These are phyloP conservation scores for Leccinum pseudoinsigne DNA, from an alignment of 1,284 basidiomycete genomes.

Conservation along the genomic window DNA sequence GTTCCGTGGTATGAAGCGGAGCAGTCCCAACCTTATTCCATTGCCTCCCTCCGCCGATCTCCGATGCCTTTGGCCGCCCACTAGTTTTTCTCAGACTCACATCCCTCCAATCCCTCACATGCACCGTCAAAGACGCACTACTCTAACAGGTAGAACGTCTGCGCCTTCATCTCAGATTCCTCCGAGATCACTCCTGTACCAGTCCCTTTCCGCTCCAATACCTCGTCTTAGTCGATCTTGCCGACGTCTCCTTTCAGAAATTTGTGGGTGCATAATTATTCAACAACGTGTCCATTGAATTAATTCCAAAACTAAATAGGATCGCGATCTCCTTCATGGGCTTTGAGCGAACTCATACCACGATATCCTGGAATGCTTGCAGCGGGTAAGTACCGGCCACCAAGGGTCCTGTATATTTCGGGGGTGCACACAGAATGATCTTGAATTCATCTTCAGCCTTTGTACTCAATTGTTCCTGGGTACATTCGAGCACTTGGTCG, in stretches of 20 bases:
- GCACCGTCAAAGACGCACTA: conserved; percentile 42
- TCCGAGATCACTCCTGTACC: conserved; percentile 42
- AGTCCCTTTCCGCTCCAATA: conserved; percentile 56
- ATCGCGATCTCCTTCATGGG: conserved; percentile 64
- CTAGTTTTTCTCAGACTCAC: conserved; percentile 47
- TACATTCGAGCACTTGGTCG: no score
- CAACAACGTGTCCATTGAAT: conserved; percentile 12
- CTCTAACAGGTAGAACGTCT: conserved; percentile 54
- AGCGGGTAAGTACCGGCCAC: conserved; percentile 47
- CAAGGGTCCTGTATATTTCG: background rate
- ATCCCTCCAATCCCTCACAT: conserved; percentile 39
- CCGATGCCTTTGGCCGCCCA: conserved; percentile 64
- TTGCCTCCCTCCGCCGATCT: conserved; percentile 51
- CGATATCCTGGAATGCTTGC: conserved; percentile 79
- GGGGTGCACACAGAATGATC: conserved; percentile 1
- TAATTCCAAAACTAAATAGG: conserved; percentile 37
- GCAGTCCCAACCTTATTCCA: conserved; percentile 33
- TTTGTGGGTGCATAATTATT: conserved; percentile 46
- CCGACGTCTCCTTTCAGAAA: conserved; percentile 55
- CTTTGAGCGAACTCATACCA: conserved; percentile 61
- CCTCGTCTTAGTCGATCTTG: conserved; percentile 67
- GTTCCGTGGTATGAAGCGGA: no score
- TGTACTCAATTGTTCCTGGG: conserved; percentile 61
- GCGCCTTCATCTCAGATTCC: conserved; percentile 42
- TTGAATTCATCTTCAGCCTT: conserved; percentile 48